Evolutionary conservation across 2,329 filamentous ascomycete genomes (phyloP).

Genomic region (Thielaviopsis ethacetica): DNA sequence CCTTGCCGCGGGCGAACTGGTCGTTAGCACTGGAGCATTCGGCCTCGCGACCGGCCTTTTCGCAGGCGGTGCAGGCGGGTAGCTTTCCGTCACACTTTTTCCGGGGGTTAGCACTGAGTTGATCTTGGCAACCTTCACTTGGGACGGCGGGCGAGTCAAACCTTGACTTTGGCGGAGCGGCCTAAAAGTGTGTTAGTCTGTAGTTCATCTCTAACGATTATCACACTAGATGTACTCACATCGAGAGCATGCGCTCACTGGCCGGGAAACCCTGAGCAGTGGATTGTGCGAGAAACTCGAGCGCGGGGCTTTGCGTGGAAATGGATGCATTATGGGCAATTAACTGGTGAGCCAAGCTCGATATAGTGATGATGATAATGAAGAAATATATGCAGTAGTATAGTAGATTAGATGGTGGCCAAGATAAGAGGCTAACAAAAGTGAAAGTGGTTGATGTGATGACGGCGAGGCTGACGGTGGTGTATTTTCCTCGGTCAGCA

Average conservation of each 20-base stretch:
- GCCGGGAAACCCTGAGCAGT: conserved; percentile 56
- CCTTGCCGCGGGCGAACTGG: conserved; percentile 88
- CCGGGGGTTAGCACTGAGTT: neutral
- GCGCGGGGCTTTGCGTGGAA: conserved; percentile 19
- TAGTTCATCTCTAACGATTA: neutral
- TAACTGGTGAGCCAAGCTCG: neutral
- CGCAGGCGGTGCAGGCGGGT: conserved; percentile 86
- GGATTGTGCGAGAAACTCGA: conserved; percentile 38
- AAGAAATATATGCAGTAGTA: neutral
- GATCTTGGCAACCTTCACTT: conserved; percentile 1
- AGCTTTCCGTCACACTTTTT: conserved; percentile 83
- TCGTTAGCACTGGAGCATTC: conserved; percentile 93
- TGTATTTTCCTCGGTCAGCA: neutral
- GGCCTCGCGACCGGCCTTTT: conserved; percentile 69
- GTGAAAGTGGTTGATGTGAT: neutral
- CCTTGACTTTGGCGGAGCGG: conserved; percentile 85
- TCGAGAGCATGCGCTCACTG: conserved; percentile 64
- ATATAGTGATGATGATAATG: neutral
- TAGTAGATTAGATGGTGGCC: neutral
- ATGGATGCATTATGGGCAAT: neutral
- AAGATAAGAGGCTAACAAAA: neutral
- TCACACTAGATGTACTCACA: conserved; percentile 28
- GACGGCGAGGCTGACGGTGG: neutral
- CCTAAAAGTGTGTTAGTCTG: conserved; percentile 23
- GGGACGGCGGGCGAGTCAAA: conserved; percentile 19